These are phyloP conservation scores for Nothomitra cinnamomea DNA, from an alignment of 2,329 filamentous ascomycete species.

Conservation along the genomic window DNA sequence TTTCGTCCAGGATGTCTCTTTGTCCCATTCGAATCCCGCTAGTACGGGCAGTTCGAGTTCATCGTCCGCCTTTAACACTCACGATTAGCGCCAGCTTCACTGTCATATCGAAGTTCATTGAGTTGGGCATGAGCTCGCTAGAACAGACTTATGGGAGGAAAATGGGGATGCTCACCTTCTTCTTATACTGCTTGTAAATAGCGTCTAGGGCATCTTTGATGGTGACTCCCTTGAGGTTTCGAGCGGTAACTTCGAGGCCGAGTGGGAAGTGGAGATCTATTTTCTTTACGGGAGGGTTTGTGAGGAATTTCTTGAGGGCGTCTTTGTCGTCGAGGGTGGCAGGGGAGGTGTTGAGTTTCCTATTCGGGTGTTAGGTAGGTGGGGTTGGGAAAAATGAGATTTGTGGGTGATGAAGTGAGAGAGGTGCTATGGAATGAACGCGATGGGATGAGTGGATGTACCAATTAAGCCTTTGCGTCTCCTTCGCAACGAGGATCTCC, in stretches of 20 bases:
- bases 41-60: conserved; percentile 79
- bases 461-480: conserved; percentile 82
- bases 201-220: conserved; percentile 94
- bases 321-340: conserved; percentile 65
- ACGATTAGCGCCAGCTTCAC: neutral
- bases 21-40: conserved; percentile 91
- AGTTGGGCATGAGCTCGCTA: too few relatives aligned
- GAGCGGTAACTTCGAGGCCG: conserved; percentile 71
- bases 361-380: conserved; percentile 21
- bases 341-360: conserved; percentile 88
- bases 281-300: conserved; percentile 73
- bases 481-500: conserved; percentile 55
- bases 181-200: conserved; percentile 93
- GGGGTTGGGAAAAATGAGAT: neutral
- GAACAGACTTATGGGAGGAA: too few relatives aligned
- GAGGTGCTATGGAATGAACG: neutral
- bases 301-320: conserved; percentile 64
- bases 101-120: neutral
- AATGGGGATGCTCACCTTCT: conserved; percentile 49
- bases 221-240: conserved; percentile 86
- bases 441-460: conserved; percentile 29
- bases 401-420: conserved; percentile 6
- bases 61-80: conserved; percentile 54
- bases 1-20: conserved; percentile 75
- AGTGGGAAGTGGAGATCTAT: conserved; percentile 86